A percentile compares a stretch with the other conserved stretches of the same genome.
Conservation (phyloP, 768 basidiomycete genomes). For the Leccinum aurantiacum region DNA sequence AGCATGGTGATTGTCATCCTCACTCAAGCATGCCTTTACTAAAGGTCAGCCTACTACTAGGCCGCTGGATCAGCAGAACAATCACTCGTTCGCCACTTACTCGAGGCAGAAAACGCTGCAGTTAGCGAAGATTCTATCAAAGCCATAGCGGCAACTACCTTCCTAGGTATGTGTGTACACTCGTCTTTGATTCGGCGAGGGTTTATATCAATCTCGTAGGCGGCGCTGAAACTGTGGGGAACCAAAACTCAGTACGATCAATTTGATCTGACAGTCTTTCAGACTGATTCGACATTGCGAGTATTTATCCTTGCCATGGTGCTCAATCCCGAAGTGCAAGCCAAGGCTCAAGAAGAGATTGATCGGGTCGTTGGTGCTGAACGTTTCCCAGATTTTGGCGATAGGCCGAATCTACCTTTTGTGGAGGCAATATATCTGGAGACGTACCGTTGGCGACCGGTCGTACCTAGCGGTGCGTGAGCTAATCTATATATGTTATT, state of each 20-base stretch:
- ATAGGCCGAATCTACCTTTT: slow-evolving; percentile 31
- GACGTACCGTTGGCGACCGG: slow-evolving; percentile 32
- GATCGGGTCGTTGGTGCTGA: slow-evolving; percentile 30
- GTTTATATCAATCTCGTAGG: slow-evolving; percentile 13
- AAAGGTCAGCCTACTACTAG: slow-evolving; percentile 1
- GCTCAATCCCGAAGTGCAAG: slow-evolving; percentile 32
- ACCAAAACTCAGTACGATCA: background rate
- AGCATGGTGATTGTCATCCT: slow-evolving; percentile 19
- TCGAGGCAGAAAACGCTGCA: background rate
- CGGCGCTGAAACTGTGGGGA: slow-evolving; percentile 29
- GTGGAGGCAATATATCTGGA: slow-evolving; percentile 34
- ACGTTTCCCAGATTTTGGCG: slow-evolving; percentile 30
- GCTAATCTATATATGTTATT: background rate
- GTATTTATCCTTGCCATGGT: slow-evolving; percentile 37
- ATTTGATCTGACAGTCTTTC: background rate
- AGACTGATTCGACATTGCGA: slow-evolving; percentile 18
- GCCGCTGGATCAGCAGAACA: slow-evolving; percentile 21
- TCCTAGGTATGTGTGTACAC: slow-evolving; percentile 17
- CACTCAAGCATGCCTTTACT: background rate
- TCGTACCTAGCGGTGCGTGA: slow-evolving; percentile 27
- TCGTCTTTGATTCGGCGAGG: no score
- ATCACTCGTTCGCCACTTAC: slow-evolving; percentile 24
- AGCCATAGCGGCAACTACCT: slow-evolving; percentile 24
- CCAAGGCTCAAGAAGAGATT: slow-evolving; percentile 34
- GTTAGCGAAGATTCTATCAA: slow-evolving; percentile 16